Evolutionary conservation across 768 basidiomycete genomes (phyloP).

Genomic region (Gymnopilus dilepis): DNA sequence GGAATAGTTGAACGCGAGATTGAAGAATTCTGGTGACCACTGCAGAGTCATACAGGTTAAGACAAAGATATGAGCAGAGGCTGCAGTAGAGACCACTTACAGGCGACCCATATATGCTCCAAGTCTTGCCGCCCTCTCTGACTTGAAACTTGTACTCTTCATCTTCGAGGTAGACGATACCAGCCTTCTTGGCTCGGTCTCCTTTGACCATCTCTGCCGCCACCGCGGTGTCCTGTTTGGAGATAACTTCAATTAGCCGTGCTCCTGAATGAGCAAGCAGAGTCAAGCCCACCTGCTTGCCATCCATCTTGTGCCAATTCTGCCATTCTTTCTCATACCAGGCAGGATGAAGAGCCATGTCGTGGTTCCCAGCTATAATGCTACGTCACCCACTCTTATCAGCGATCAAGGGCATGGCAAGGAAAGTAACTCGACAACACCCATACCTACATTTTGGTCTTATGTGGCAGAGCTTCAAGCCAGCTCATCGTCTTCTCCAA

Average conservation of each 20-base stretch:
- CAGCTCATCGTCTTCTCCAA: constrained; percentile 57
- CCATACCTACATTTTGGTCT: constrained; percentile 60
- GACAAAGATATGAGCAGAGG: neutral
- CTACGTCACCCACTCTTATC: constrained; percentile 33
- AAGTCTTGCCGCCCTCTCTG: constrained; percentile 44
- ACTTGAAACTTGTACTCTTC: constrained; percentile 44
- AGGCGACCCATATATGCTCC: constrained; percentile 73
- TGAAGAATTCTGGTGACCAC: constrained; percentile 50
- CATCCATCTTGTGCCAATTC: constrained; percentile 30
- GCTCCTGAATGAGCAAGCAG: too few relatives aligned
- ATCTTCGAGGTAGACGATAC: constrained; percentile 62
- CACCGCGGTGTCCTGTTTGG: neutral
- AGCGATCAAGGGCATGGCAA: neutral
- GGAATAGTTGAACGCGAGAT: constrained; percentile 58
- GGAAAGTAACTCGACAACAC: too few relatives aligned
- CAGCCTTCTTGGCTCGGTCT: constrained; percentile 37
- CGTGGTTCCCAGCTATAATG: constrained; percentile 77
- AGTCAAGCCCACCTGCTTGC: constrained; percentile 35
- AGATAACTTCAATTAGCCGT: too few relatives aligned
- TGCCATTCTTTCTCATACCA: constrained; percentile 44
- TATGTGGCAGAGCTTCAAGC: constrained; percentile 59
- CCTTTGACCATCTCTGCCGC: constrained; percentile 38
- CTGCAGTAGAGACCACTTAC: constrained; percentile 38
- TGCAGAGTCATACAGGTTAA: constrained; percentile 15
- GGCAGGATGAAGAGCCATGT: constrained; percentile 47